These are phyloP conservation scores for Podospora comata DNA, from an alignment of 495 filamentous ascomycete genomes.

Conservation along the genomic window DNA sequence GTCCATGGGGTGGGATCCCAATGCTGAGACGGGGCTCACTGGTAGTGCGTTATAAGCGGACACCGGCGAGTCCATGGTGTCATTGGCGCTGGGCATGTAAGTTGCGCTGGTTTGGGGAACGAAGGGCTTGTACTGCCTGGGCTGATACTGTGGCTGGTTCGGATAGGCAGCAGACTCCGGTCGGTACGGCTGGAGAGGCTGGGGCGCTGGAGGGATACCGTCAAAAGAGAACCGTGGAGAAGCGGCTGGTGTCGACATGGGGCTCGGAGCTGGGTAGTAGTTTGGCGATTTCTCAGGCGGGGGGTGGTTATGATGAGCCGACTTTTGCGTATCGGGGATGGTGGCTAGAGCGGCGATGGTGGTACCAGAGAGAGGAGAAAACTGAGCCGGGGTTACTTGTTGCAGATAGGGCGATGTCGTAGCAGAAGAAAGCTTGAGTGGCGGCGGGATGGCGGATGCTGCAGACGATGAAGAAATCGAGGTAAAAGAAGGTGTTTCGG, in stretches of 20 bases:
- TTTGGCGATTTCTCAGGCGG: constrained; percentile 8
- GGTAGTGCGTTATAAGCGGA: constrained; percentile 17
- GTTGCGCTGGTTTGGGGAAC: background rate
- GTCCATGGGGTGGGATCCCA: constrained; percentile 14
- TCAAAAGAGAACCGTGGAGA: background rate
- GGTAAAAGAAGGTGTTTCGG: background rate
- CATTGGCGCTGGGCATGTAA: background rate
- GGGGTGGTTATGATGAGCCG: background rate
- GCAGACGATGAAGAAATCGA: background rate
- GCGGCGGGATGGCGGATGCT: background rate
- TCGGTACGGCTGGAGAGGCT: background rate
- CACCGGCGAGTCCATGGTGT: constrained; percentile 10
- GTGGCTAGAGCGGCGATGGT: constrained; percentile 2
- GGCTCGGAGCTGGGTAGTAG: constrained; percentile 15
- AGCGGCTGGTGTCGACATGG: constrained; percentile 6
- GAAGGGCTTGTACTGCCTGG: background rate
- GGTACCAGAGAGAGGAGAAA: background rate
- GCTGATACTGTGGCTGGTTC: constrained; percentile 12
- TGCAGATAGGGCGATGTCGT: background rate
- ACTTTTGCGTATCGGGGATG: background rate
- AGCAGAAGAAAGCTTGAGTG: background rate
- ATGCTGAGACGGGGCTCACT: constrained; percentile 15
- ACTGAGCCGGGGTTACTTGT: background rate
- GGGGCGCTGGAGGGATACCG: background rate
- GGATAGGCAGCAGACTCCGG: background rate